Evolutionary conservation across 768 basidiomycete genomes (phyloP).

Genomic region (Russula dissimulans): DNA sequence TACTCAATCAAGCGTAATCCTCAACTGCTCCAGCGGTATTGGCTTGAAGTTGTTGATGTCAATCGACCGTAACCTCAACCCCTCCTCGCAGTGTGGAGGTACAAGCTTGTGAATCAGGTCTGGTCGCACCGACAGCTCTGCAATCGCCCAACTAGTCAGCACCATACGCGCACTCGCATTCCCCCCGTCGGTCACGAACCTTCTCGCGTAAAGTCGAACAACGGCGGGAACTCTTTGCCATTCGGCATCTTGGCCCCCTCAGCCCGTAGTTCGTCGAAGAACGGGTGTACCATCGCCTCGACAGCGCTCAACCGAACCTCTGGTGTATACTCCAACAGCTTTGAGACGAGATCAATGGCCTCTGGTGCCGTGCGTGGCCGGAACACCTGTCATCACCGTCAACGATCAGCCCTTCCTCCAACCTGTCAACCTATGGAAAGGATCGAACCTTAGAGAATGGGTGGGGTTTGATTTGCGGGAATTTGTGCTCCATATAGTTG

Average conservation of each 20-base stretch:
- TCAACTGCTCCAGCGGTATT: slow-evolving; percentile 93
- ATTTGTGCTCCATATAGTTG: slow-evolving; percentile 99
- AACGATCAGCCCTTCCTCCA: slow-evolving; percentile 16
- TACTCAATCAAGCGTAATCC: slow-evolving; percentile 77
- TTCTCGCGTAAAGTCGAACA: slow-evolving; percentile 95
- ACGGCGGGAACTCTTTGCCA: slow-evolving; percentile 87
- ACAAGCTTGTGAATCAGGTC: slow-evolving; percentile 90
- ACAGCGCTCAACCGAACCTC: slow-evolving; percentile 82
- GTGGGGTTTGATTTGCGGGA: slow-evolving; percentile 99
- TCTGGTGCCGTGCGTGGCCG: slow-evolving; percentile 93
- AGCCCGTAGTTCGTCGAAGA: slow-evolving; percentile 92
- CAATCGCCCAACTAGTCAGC: not conserved
- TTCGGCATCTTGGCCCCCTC: slow-evolving; percentile 94
- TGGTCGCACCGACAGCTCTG: slow-evolving; percentile 94
- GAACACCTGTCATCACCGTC: slow-evolving; percentile 64
- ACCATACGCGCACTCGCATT: not conserved
- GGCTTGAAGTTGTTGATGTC: slow-evolving; percentile 88
- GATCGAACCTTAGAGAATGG: slow-evolving; percentile 83
- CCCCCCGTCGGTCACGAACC: slow-evolving; percentile 44
- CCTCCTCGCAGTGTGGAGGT: slow-evolving; percentile 81
- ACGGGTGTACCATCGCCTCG: slow-evolving; percentile 87
- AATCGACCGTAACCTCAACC: slow-evolving; percentile 79
- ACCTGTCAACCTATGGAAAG: not conserved
- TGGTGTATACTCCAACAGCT: slow-evolving; percentile 97
- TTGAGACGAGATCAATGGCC: slow-evolving; percentile 92